Evolutionary conservation across 495 filamentous ascomycete species (phyloP).

Genomic region (Friedmanniomyces endolithicus): DNA sequence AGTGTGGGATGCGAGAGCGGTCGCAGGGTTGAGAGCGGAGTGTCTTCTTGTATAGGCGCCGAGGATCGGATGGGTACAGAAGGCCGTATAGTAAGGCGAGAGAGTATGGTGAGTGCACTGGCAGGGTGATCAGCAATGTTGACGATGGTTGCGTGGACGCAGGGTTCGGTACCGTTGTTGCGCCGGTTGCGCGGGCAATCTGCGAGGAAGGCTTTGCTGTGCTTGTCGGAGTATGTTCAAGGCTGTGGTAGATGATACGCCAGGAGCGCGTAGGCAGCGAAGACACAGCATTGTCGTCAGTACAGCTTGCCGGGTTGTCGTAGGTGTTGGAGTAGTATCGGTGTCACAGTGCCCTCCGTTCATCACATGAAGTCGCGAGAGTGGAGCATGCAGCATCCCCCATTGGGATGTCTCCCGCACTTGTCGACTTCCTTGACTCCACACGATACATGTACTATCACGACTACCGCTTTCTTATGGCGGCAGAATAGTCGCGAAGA

Average conservation of each 20-base stretch:
- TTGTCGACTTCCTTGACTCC: not conserved
- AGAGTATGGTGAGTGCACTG: constrained; percentile 30
- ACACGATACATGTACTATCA: too few species aligned
- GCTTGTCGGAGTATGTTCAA: not conserved
- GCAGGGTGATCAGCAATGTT: not conserved
- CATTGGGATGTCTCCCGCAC: not conserved
- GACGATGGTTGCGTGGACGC: not conserved
- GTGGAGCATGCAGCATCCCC: not conserved
- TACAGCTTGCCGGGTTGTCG: too few species aligned
- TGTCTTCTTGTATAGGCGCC: constrained; percentile 26
- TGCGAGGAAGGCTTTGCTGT: not conserved
- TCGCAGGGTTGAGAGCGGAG: constrained; percentile 31
- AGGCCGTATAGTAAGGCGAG: constrained; percentile 24
- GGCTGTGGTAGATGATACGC: not conserved
- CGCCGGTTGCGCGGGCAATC: not conserved
- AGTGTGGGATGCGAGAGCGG: constrained; percentile 1
- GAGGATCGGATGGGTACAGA: constrained; percentile 24
- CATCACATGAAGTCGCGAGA: too few species aligned
- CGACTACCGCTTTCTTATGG: not conserved
- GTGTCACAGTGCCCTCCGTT: too few species aligned
- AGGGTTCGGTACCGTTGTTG: constrained; percentile 14
- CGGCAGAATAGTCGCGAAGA: constrained; percentile 1
- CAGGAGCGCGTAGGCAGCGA: constrained; percentile 19
- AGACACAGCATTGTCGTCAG: constrained; percentile 20
- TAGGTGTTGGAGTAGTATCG: too few species aligned